These are phyloP conservation scores for Aspergillus glaucus DNA, from an alignment of 2,329 filamentous ascomycete species.

Conservation along the genomic window DNA sequence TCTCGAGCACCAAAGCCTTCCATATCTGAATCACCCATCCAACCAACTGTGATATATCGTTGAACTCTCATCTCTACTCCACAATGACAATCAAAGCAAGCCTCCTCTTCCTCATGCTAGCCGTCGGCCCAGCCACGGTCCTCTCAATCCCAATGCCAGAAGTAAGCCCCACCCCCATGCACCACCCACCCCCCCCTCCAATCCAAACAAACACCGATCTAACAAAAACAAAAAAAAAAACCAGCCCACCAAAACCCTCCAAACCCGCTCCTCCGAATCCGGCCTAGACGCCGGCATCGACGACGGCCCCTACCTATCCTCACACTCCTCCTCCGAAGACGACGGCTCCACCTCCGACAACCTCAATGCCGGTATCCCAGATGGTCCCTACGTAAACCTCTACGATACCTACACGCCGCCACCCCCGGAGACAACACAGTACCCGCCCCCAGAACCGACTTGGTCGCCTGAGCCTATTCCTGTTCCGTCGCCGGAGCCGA, in stretches of 20 bases:
- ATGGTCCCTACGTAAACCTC: slow-evolving; percentile 17
- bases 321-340: slow-evolving; percentile 1
- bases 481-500: not conserved
- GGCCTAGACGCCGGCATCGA: slow-evolving; percentile 2
- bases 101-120: slow-evolving; percentile 25
- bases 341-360: not conserved
- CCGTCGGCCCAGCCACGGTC: slow-evolving; percentile 21
- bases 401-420: slow-evolving; percentile 14
- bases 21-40: not conserved
- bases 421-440: slow-evolving; percentile 10
- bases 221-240: slow-evolving; percentile 1
- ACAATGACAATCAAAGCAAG: not conserved
- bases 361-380: slow-evolving; percentile 14
- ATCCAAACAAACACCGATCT: slow-evolving; percentile 6
- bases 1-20: too few species aligned
- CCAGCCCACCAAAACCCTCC: not conserved
- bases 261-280: slow-evolving; percentile 5
- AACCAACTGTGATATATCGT: not conserved
- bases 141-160: slow-evolving; percentile 22
- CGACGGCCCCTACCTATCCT: not conserved
- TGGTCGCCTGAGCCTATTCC: slow-evolving; percentile 9
- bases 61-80: not conserved
- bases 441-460: slow-evolving; percentile 6
- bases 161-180: slow-evolving; percentile 8
- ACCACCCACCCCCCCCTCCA: not conserved